A percentile compares a stretch with the other conserved stretches of the same genome.
Evolutionary conservation across 1,284 basidiomycete species (phyloP).

Genomic region (Naganishia cerealis): DNA sequence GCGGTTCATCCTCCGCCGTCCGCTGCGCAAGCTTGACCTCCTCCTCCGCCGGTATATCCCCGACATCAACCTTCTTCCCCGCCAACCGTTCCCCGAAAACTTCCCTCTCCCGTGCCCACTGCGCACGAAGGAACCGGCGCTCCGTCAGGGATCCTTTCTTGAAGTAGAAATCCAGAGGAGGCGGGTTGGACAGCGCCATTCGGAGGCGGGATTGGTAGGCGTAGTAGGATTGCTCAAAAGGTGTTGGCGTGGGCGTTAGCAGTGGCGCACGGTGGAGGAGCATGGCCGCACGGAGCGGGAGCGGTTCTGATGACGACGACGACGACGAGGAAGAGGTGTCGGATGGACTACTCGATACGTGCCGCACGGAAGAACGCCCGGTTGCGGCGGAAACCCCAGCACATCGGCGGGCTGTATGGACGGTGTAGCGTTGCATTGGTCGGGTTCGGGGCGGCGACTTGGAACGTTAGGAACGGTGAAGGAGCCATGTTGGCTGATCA

Average conservation of each 20-base stretch:
- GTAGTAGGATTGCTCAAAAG: conserved; percentile 82
- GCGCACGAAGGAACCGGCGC: conserved; percentile 72
- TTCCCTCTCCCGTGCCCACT: conserved; percentile 66
- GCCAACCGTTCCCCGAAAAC: conserved; percentile 65
- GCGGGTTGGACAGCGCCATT: conserved; percentile 82
- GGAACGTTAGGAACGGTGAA: too few relatives aligned
- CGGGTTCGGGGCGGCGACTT: too few relatives aligned
- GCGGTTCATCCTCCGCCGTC: conserved; percentile 55
- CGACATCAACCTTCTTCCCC: conserved; percentile 63
- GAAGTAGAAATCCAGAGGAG: conserved; percentile 90
- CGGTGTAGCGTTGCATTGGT: conserved; percentile 20
- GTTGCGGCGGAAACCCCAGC: neutral
- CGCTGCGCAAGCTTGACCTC: conserved; percentile 42
- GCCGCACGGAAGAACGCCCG: neutral
- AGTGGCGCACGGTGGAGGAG: conserved; percentile 82
- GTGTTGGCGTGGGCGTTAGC: conserved; percentile 71
- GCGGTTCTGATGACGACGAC: conserved; percentile 28
- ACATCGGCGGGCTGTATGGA: conserved; percentile 1
- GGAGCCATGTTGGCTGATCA: neutral
- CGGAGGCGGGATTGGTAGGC: conserved; percentile 79
- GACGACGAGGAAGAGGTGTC: conserved; percentile 2
- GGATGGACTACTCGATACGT: neutral
- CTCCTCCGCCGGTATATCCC: conserved; percentile 59
- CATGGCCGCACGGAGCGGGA: conserved; percentile 56
- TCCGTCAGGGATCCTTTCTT: conserved; percentile 86